phyloP scores from a whole-genome alignment of 2,329 filamentous ascomycete species.

The Arthrinium puccinioides region DNA sequence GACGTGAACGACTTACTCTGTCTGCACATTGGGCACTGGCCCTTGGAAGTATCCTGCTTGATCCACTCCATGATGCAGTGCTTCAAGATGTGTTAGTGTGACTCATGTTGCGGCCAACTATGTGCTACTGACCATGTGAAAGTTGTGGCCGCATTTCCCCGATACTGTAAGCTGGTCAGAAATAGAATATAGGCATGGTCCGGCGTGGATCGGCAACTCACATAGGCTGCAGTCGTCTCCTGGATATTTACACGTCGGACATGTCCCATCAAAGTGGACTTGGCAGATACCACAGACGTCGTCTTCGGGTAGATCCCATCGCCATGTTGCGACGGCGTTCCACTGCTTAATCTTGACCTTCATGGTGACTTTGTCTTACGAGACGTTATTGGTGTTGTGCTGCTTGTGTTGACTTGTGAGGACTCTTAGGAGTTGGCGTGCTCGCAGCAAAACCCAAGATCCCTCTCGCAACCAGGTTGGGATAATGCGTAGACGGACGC shows the following conservation, averaged over 20 bases:
- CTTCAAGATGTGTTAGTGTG: conserved; percentile 35
- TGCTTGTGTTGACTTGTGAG: too few relatives aligned
- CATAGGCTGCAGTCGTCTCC: conserved; percentile 90
- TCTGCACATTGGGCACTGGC: conserved; percentile 95
- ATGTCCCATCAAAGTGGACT: conserved; percentile 95
- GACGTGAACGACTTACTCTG: conserved; percentile 59
- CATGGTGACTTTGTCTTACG: conserved; percentile 63
- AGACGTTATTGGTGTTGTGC: too few relatives aligned
- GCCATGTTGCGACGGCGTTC: conserved; percentile 93
- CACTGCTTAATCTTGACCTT: conserved; percentile 92
- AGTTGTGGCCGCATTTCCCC: conserved; percentile 94
- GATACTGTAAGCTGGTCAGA: conserved; percentile 54
- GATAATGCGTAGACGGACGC: too few relatives aligned
- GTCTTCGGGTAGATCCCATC: conserved; percentile 95
- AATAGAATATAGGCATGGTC: not conserved
- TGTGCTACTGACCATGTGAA: conserved; percentile 78
- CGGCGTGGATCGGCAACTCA: conserved; percentile 37
- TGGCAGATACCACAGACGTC: conserved; percentile 98
- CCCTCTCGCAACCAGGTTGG: too few relatives aligned
- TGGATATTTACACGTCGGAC: conserved; percentile 95
- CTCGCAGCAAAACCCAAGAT: too few relatives aligned
- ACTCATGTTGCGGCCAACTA: conserved; percentile 3
- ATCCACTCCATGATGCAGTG: conserved; percentile 97
- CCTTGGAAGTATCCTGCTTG: conserved; percentile 85
- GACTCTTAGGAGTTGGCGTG: too few relatives aligned